Evolutionary conservation across 1,284 basidiomycete genomes (phyloP), one percentile per base, ranked within the genome.

Genomic region (Pseudozyma thailandica): DNA sequence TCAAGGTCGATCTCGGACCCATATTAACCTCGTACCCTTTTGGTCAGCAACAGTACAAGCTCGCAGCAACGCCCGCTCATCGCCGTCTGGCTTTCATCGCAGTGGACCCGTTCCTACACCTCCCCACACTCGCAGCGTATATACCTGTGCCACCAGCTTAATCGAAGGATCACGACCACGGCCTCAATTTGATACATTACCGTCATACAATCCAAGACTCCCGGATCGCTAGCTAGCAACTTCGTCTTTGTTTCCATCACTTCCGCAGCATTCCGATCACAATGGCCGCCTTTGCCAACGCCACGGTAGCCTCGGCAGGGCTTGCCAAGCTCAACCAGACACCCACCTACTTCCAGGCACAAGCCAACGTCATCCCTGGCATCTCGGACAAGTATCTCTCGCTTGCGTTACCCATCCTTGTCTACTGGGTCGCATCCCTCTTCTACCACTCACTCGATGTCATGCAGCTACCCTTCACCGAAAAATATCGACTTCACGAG

Each of bases 401-500:
- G 4, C 86, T 97, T 50, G 86, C 88, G 4, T 87, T 89, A 0
- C 94, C 95, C 2, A 80, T 97, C 61, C 58, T 91, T 59, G 88
- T 89, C n/a, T 98, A 98, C 86, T 99, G 96, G 95, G 73, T 84
- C 3, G 84, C 90, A 41, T 93, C 92, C 2, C 84, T 91, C 55
- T 84, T 91, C 81, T 98, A 95, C 85, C 89, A 93, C 81, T 76
- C 85, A 28, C 87, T 98, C 76, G 95, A 99, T 84, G 56, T 45
- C 5, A 56, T 78, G 21, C 86, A 88, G 50, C 89, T 91, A 85
- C 86, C 89, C 72, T 92, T 90, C 87, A 88, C 97, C 39, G 90
- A 96, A 74, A 88, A 87, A 61, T 91, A 92, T 83, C 88, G 93
- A 37, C 89, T 98, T 53, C 95, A 98, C 83, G 91, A 94, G 53